Percentiles rank a stretch among this genome's conserved stretches.
phyloP scores from a whole-genome alignment of 2,329 filamentous ascomycete species.

The Talaromyces verruculosus region DNA sequence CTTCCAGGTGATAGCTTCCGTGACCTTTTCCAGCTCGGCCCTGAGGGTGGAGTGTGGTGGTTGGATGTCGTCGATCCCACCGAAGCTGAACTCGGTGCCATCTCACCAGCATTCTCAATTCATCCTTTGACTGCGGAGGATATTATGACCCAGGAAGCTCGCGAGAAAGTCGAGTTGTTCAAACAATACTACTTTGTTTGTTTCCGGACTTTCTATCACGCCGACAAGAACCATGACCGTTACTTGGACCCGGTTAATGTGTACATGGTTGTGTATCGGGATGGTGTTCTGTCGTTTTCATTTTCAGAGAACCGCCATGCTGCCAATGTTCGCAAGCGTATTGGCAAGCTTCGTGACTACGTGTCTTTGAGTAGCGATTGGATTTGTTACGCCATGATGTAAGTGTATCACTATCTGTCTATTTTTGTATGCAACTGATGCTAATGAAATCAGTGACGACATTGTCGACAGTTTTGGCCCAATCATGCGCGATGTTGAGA shows the following conservation, averaged over 20 bases:
- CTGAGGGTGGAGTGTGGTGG: constrained; percentile 92
- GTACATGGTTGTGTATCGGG: constrained; percentile 94
- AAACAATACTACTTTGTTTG: constrained; percentile 97
- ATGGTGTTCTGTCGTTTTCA: constrained; percentile 92
- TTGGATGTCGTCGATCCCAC: constrained; percentile 89
- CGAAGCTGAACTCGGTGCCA: constrained; percentile 79
- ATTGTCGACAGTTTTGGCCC: constrained; percentile 96
- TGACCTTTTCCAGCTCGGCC: constrained; percentile 74
- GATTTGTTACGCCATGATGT: constrained; percentile 98
- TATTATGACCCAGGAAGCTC: constrained; percentile 90
- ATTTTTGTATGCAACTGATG: background rate
- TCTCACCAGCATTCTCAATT: constrained; percentile 92
- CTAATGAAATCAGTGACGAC: constrained; percentile 66
- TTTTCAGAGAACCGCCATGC: constrained; percentile 86
- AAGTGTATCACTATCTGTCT: constrained; percentile 40
- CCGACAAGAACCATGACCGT: constrained; percentile 73
- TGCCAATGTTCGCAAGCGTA: constrained; percentile 83
- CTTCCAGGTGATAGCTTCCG: constrained; percentile 87
- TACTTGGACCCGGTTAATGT: constrained; percentile 95
- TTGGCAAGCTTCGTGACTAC: constrained; percentile 90
- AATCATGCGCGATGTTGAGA: constrained; percentile 80
- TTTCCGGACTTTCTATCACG: constrained; percentile 88
- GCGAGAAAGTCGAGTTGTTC: constrained; percentile 98
- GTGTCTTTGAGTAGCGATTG: constrained; percentile 93
- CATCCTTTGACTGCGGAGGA: constrained; percentile 96